Evolutionary conservation across 2,329 filamentous ascomycete species (phyloP), one percentile per base, ranked within the genome.

Genomic region (Phyllosticta capitalensis): DNA sequence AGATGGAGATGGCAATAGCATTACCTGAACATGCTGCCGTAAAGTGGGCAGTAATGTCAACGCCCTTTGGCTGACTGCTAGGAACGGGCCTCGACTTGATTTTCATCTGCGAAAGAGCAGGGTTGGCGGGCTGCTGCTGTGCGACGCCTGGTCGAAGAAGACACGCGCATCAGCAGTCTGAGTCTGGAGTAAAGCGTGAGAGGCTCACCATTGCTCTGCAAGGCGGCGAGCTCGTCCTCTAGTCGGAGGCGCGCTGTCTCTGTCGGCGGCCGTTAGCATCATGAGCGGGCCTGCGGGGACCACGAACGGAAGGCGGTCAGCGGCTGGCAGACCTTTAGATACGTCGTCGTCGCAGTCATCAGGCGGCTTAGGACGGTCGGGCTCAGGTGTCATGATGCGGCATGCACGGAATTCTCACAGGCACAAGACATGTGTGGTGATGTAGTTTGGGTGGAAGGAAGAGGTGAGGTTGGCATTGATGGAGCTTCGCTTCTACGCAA

Each of bases 21-120:
- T 56, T 63, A 68, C 66, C 65, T 56, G 49, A 63, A 12, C 68
- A 68, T 21, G 72, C 71, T 50, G 63, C 61, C 3, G 65, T 61
- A 57, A 75, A 75, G 30, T 69, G 64, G 52, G 63, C 63, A 10
- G 72, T 75, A 54, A 74, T 68, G 63, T 75, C 72, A 33, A 61
- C 51, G 19, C 52, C 60, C 24, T 54, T 54, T 3, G 59, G 55
- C 14, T 51, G 58, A 54, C 49, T 51, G 59, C 33, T 50, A 19
- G 55, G 45, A 28, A 60, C 54, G 24, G 54, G 54, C 19, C 58
- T 54, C n/a, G 58, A 60, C 33, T 60, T 56, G 54, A 60, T 53
- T 50, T 50, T 53, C 30, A 52, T 50, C 48, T 30, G 49, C 54
- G 58, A 14, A 52, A 26, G 24, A 28, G 45, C 38, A 55, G 58